Base-by-base conservation (phyloP, 2,329 filamentous ascomycete species). In the Fusarium penzigii region DNA sequence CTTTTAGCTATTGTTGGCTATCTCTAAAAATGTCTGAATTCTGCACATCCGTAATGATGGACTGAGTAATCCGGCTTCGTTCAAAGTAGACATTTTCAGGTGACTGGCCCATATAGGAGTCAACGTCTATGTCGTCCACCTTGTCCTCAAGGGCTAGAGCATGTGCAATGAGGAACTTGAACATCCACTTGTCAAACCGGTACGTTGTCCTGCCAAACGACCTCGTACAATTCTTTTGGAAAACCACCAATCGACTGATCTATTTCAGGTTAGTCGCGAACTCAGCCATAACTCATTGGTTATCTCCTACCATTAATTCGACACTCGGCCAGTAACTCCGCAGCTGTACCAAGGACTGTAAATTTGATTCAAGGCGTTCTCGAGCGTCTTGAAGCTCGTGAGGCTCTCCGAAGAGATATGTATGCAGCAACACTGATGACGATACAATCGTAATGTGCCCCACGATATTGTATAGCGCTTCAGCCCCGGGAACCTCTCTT, bases 111-210 rank as follows among this genome's bases (percentile, higher is more conserved):
- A 38, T 39, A 11, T 51, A 47, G 7, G 44, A 49, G 25, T 47
- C 44, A 14, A 42, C 17, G 51, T 52, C 54, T 1, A 20, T 6
- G 2, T 68, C 16, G 67, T 66, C 57, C 77, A 60, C 61, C 46
- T 67, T 67, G 5, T 67, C 65, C 25, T 70, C 68, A 3, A 71
- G 53, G 8, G 57, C 55, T 12, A 69, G 42, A 1, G 66, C 58
- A 52, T 73, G 68, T 34, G 70, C 64, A 12, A 70, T 61, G 1
- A 72, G 57, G 44, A 73, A 73, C 44, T 82, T 79, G 48, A 76
- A 68, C 46, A 81, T 75, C 48, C 80, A 78, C 44, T 67, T 68
- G 57, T 84, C 82, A 50, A 83, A 68, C 1, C 66, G 58, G 49
- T 71, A 65, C 1, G 69, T 68, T 20, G 68, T 65, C 13, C 50